Conservation (phyloP, 83 land plant species). For the Thuja plicata region DNA sequence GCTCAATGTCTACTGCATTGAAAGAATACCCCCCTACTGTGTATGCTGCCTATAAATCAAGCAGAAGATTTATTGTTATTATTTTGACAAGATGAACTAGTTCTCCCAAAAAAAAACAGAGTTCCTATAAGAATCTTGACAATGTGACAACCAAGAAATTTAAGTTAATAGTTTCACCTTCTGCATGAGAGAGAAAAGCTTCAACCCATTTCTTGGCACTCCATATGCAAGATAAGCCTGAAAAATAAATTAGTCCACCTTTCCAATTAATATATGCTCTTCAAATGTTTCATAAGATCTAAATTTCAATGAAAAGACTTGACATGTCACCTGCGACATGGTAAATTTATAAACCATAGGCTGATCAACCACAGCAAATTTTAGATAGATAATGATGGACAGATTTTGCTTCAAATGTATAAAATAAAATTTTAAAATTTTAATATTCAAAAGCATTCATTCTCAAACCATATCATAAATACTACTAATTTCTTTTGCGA, state of each 20-base stretch:
- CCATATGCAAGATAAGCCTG: constrained; percentile 97
- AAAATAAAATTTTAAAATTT: not conserved
- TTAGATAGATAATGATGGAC: not conserved
- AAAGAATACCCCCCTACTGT: constrained; percentile 84
- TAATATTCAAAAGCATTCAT: not conserved
- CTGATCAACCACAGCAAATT: not conserved
- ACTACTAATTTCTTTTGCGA: not conserved
- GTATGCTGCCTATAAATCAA: constrained; percentile 69
- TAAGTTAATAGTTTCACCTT: constrained; percentile 55
- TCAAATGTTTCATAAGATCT: not conserved
- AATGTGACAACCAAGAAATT: not conserved
- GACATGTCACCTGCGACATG: not conserved
- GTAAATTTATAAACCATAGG: not conserved
- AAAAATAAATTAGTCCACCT: not conserved
- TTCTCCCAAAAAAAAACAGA: not conserved
- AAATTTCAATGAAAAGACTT: not conserved
- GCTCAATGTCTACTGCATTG: constrained; percentile 84
- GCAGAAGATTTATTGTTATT: not conserved
- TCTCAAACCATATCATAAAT: not conserved
- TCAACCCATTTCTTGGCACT: constrained; percentile 80
- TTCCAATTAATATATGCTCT: not conserved
- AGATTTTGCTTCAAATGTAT: not conserved
- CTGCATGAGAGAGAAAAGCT: constrained; percentile 82
- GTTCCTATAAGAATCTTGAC: not conserved
- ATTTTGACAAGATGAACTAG: not conserved